Conservation (phyloP, 225 moss, liverwort and hornwort genomes). For the Physcomitrium patens region DNA sequence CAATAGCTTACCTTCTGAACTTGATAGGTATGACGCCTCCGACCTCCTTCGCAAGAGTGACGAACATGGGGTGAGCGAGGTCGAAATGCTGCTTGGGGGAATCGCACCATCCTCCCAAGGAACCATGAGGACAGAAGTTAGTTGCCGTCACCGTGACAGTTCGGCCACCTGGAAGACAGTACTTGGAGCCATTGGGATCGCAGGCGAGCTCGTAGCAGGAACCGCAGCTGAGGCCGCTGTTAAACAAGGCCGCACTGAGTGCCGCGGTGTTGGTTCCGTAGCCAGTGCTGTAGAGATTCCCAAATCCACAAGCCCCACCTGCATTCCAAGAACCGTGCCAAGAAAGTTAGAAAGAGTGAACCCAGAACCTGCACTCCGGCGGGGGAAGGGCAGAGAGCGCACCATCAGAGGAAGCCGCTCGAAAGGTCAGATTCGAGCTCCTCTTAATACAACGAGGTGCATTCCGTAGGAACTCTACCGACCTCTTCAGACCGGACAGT, state of each 20-base stretch:
- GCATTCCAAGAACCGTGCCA: slow-evolving; percentile 23
- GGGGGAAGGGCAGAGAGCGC: too few relatives aligned
- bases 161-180: slow-evolving; percentile 46
- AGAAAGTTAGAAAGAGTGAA: slow-evolving; percentile 3
- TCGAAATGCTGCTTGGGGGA: slow-evolving; percentile 70
- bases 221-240: slow-evolving; percentile 68
- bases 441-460: too few relatives aligned
- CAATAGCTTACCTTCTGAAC: slow-evolving; percentile 41
- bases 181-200: slow-evolving; percentile 59
- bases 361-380: too few relatives aligned
- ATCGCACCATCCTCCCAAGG: slow-evolving; percentile 69
- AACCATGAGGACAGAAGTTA: slow-evolving; percentile 61
- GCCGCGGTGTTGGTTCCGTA: slow-evolving; percentile 74
- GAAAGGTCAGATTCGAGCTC: too few relatives aligned
- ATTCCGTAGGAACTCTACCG: not conserved
- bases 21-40: slow-evolving; percentile 66
- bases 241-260: slow-evolving; percentile 63
- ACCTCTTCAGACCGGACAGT: not conserved
- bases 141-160: slow-evolving; percentile 55
- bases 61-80: slow-evolving; percentile 65
- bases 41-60: slow-evolving; percentile 51
- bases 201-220: slow-evolving; percentile 67
- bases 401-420: too few relatives aligned
- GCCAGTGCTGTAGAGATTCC: slow-evolving; percentile 63
- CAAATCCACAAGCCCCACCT: slow-evolving; percentile 77